phyloP scores from a whole-genome alignment of 75 land plant genomes.

The Larix kaempferi region DNA sequence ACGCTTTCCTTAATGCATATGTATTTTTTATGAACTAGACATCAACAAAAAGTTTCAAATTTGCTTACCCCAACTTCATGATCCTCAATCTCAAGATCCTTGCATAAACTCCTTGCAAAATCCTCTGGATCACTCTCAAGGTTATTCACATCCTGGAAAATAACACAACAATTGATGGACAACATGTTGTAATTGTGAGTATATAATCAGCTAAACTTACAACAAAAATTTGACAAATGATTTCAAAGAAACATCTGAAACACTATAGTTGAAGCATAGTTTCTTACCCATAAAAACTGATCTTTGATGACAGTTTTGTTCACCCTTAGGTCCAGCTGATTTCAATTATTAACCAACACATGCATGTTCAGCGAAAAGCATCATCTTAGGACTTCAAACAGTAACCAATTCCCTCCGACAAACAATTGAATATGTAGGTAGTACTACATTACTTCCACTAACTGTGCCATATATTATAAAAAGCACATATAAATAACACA shows the following conservation, averaged over 20 bases:
- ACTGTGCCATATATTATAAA: not conserved
- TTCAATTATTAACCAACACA: slow-evolving; percentile 5
- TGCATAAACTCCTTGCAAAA: slow-evolving; percentile 81
- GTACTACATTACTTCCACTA: not conserved
- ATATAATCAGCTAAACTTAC: not conserved
- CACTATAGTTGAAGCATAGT: not conserved
- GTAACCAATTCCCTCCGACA: not conserved
- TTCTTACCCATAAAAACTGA: slow-evolving; percentile 89
- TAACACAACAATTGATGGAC: not conserved
- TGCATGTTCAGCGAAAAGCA: not conserved
- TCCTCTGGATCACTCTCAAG: slow-evolving; percentile 93
- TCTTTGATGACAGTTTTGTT: slow-evolving; percentile 78
- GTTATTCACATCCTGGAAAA: slow-evolving; percentile 73
- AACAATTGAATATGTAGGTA: not conserved
- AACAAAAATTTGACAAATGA: not conserved
- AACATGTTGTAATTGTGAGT: no score
- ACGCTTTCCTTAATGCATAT: not conserved
- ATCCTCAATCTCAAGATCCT: slow-evolving; percentile 70
- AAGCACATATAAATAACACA: not conserved
- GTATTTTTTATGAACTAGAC: not conserved
- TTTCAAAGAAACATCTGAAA: not conserved
- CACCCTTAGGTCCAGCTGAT: slow-evolving; percentile 82
- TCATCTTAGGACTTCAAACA: not conserved
- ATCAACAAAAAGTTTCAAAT: not conserved
- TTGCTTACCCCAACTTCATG: slow-evolving; percentile 90